Evolutionary conservation across 1,139 yeast species (phyloP), one percentile per base, ranked within the genome.

Genomic region (Wickerhamomyces sp.): DNA sequence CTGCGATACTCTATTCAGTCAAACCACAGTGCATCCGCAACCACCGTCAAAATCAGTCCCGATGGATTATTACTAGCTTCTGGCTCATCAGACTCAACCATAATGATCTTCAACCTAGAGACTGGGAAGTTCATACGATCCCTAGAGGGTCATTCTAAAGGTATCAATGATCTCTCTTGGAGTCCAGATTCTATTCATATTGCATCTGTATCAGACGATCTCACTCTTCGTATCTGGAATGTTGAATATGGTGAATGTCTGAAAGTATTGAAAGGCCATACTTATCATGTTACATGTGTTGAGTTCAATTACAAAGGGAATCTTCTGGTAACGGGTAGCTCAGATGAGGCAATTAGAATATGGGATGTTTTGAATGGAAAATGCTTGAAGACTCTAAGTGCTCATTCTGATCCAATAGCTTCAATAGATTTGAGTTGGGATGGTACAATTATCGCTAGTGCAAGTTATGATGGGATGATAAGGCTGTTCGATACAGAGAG

Each of bases 321-420:
- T 55, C 65, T 93, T 27, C 64, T 93, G 27, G 81, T 88, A 27
- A 79, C 91, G 40, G 96, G 96, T 0, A 80, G 95, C 1, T 81
- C 94, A 37, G 99, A 93, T 64, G 99, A 93, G 59, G 90, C 91
- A 40, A 84, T 93, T 26, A 78, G 90, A 41, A 75, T 91, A 4
- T 93, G 99, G 99, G 97, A 91, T 64, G 77, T 85, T 7, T 69
- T 77, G 34, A 73, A 81, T 27, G 94, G 95, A 0, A 74, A 75
- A 41, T 78, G 87, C 42, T 67, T 90, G 55, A 81, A 86, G 58
- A 88, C 95, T 0, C 69, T 93, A 46, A 88, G 96, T 15, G 98
- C 99, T 0, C 99, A 93, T 63, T 80, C 95, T 0, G 98, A 90
- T 56, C 95, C 98, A 0, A 86, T 93, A 1, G 81, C 88, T 40